Conservation (phyloP, 1,284 basidiomycete species). For the Dichomitus squalens region DNA sequence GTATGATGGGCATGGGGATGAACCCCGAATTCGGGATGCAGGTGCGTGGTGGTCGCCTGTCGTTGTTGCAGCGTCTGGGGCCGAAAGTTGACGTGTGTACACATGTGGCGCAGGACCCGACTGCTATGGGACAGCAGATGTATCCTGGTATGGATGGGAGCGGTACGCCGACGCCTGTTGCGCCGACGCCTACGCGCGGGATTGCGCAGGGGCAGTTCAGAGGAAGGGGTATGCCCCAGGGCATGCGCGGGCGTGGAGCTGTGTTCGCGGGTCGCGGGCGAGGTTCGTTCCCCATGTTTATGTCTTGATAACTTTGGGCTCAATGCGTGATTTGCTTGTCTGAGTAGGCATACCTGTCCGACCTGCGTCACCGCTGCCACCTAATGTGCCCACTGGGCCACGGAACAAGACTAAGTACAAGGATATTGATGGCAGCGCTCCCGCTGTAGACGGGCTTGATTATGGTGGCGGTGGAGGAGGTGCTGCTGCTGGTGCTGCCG, state of each 20-base stretch:
- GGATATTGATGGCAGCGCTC: constrained; percentile 78
- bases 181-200: constrained; percentile 38
- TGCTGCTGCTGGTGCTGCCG: constrained; percentile 37
- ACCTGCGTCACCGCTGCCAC: constrained; percentile 78
- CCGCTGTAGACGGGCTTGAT: constrained; percentile 82
- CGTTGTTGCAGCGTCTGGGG: background rate
- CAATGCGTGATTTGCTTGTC: background rate
- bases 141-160: constrained; percentile 53
- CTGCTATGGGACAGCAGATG: constrained; percentile 54
- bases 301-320: constrained; percentile 15
- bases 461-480: constrained; percentile 62
- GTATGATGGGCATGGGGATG: constrained; percentile 38
- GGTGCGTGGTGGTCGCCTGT: constrained; percentile 41
- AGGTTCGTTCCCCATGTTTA: constrained; percentile 34
- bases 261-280: constrained; percentile 38
- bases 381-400: constrained; percentile 82
- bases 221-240: constrained; percentile 48
- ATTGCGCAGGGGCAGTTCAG: constrained; percentile 59
- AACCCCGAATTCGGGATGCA: constrained; percentile 45
- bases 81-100: constrained; percentile 25
- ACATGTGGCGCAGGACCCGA: constrained; percentile 32
- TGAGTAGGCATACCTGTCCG: constrained; percentile 50
- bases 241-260: constrained; percentile 36
- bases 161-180: constrained; percentile 36
- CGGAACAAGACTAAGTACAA: constrained; percentile 87